phyloP scores from a whole-genome alignment of 2,329 filamentous ascomycete species.

The Periglandula ipomoeae region DNA sequence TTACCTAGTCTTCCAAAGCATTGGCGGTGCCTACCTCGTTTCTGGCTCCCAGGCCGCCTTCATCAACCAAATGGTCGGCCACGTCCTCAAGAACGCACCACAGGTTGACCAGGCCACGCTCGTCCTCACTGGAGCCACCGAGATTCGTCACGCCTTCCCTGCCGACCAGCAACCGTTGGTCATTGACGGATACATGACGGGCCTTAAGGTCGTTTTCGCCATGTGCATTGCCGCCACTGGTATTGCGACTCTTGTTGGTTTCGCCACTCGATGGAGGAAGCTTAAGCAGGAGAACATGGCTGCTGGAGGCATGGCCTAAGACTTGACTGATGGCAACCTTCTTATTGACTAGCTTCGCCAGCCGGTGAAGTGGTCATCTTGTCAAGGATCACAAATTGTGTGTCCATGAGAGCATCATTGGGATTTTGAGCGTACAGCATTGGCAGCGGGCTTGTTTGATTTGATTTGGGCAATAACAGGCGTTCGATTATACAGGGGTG shows the following conservation, averaged over 20 bases:
- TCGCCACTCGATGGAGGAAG: constrained; percentile 29
- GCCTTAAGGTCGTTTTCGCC: constrained; percentile 54
- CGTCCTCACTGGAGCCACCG: constrained; percentile 40
- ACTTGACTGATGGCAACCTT: neutral
- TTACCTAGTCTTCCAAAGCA: constrained; percentile 33
- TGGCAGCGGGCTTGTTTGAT: neutral
- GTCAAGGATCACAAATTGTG: too few species aligned
- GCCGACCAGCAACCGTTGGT: constrained; percentile 41
- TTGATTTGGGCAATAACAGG: too few species aligned
- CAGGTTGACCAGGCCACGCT: constrained; percentile 26
- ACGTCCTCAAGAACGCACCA: constrained; percentile 25
- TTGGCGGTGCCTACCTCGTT: constrained; percentile 41
- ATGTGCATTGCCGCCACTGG: constrained; percentile 42
- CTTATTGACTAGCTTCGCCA: neutral
- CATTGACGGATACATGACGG: constrained; percentile 51
- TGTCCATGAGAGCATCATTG: too few species aligned
- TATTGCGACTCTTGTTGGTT: constrained; percentile 25
- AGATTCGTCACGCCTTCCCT: constrained; percentile 43
- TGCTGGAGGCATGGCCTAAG: constrained; percentile 21
- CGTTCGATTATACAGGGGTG: too few species aligned
- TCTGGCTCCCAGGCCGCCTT: constrained; percentile 39
- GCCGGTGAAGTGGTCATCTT: neutral
- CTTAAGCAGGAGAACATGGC: constrained; percentile 21
- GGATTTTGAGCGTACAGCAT: neutral
- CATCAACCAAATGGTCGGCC: constrained; percentile 31